Percentiles rank a stretch among this genome's conserved stretches.
phyloP scores from a whole-genome alignment of 2,329 filamentous ascomycete genomes.

The Juglanconis juglandina region DNA sequence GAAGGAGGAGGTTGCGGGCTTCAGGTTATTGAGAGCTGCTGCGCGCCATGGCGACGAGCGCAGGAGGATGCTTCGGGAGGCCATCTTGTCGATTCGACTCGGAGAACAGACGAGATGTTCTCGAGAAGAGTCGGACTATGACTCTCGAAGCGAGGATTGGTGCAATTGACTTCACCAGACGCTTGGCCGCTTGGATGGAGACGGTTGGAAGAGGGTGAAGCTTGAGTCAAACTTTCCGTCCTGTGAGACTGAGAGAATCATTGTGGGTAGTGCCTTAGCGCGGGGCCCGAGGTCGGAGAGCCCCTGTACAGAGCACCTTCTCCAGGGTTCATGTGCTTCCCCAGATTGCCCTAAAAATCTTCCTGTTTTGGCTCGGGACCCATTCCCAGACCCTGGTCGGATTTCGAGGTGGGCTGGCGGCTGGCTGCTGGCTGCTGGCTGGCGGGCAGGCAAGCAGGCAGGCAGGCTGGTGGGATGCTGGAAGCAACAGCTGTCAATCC shows the following conservation, averaged over 20 bases:
- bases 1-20: conserved; percentile 25
- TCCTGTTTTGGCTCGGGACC: background rate
- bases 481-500: conserved; percentile 6
- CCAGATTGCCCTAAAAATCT: background rate
- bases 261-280: background rate
- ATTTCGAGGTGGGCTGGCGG: background rate
- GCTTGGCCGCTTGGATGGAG: too few relatives aligned
- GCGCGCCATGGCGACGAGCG: conserved; percentile 21
- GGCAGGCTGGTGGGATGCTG: background rate
- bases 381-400: background rate
- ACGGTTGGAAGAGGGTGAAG: background rate
- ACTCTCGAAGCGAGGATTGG: conserved; percentile 5
- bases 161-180: background rate
- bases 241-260: background rate
- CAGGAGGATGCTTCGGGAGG: conserved; percentile 17
- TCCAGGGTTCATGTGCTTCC: background rate
- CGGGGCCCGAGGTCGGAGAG: background rate
- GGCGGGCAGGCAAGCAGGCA: background rate
- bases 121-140: conserved; percentile 15
- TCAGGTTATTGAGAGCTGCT: conserved; percentile 18
- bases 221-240: conserved; percentile 13
- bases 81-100: conserved; percentile 16
- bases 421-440: background rate
- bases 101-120: conserved; percentile 3
- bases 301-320: background rate